These are phyloP conservation scores for Calocera cornea DNA, from an alignment of 768 basidiomycete genomes.

Conservation along the genomic window DNA sequence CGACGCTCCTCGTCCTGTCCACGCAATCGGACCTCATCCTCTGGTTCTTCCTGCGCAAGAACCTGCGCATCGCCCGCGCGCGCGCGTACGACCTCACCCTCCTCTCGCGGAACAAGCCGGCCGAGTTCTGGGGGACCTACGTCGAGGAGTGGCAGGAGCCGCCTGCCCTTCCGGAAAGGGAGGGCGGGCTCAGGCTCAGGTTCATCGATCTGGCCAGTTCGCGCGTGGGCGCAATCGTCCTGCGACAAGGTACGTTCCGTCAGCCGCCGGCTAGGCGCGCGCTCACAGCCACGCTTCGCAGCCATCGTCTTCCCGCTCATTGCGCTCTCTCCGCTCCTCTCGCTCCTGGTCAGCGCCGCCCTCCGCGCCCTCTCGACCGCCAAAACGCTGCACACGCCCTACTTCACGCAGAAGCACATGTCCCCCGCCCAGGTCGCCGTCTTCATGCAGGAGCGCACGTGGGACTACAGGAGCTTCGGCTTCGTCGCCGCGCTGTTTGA, in stretches of 20 bases:
- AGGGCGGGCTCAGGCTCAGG: background rate
- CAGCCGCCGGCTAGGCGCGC: constrained; percentile 39
- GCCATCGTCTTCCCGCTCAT: background rate
- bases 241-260: constrained; percentile 34
- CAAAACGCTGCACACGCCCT: constrained; percentile 34
- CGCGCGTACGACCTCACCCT: constrained; percentile 66
- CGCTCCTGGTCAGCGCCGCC: background rate
- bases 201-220: constrained; percentile 20
- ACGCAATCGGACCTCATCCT: constrained; percentile 63
- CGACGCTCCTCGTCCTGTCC: constrained; percentile 57
- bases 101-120: constrained; percentile 63
- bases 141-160: constrained; percentile 69
- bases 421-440: constrained; percentile 47
- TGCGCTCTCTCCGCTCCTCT: background rate
- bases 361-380: background rate
- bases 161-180: constrained; percentile 11
- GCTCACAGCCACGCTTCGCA: constrained; percentile 52
- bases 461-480: constrained; percentile 86
- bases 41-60: constrained; percentile 68
- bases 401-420: constrained; percentile 81
- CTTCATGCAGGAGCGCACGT: constrained; percentile 80
- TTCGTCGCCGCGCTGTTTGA: constrained; percentile 74
- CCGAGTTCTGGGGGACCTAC: constrained; percentile 73
- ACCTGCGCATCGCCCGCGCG: constrained; percentile 65
- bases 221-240: constrained; percentile 28